Base-by-base conservation (phyloP, 2,329 filamentous ascomycete genomes). In the Pseudogymnoascus sp. region DNA sequence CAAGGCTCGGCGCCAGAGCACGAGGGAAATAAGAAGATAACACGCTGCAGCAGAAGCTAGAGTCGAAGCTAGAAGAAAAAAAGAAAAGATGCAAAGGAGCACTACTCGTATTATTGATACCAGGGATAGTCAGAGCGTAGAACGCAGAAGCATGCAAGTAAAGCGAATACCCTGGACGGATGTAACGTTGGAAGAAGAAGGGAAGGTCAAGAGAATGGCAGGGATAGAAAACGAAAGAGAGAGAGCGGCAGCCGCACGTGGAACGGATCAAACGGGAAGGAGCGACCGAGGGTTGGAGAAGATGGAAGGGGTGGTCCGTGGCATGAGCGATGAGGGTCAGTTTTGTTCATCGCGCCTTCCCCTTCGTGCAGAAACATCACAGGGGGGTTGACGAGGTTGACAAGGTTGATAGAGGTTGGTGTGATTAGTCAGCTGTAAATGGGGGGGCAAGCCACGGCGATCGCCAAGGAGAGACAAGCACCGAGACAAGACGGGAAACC, bases 381-480 rank as follows among this genome's bases (percentile, higher is more conserved):
- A 50, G 23, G 44, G 44, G 44, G 38, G 16, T 16, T 10, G 28
- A 10, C 28, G 7, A 31, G 28, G 28, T 10, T 42, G n/a, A 14
- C 38, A 42, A 16, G 16, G 38, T 42, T 18, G 38, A n/a, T 31
- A 8, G 28, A 10, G 28, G 42, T 14, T 14, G 21, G 4, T 12
- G 12, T 46, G 42, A 25, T 46, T 46, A 46, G 42, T 46, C 42
- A 46, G 42, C 42, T 1, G 12, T 25, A n/a, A 46, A 25, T 23
- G 12, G 21, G 12, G 12, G 21, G 7, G 21, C 21, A 46, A 25
- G 21, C 21, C 42, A 25, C 42, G 42, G 3, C 44, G 44, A 50
- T 50, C 42, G 44, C 44, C 44, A 50, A 50, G 44, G 44, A n/a
- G 21, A 50, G 44, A 50, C 44, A 50, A 50, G 44, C 44, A 50